Evolutionary conservation across 768 basidiomycete genomes (phyloP).

Genomic region (Lentinula raphanica): DNA sequence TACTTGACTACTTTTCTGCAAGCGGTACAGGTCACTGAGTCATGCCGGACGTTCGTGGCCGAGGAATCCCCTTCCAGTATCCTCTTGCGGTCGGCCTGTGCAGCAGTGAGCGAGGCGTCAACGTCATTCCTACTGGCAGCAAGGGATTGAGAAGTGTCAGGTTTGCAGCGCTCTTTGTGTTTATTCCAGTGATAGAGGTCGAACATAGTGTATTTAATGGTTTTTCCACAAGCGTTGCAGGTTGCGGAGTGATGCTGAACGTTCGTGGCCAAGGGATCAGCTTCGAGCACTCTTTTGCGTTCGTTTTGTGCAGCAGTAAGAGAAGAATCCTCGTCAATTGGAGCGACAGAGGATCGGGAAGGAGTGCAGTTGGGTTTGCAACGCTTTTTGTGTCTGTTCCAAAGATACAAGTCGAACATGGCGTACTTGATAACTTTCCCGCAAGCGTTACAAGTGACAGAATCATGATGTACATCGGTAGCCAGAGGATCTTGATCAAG

Average conservation of each 20-base stretch:
- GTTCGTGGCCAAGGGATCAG: background rate
- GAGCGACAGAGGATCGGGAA: background rate
- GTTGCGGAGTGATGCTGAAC: background rate
- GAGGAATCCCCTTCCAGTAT: background rate
- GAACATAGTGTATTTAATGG: background rate
- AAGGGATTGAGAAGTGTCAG: too few species aligned
- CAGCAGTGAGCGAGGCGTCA: background rate
- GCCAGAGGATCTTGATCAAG: background rate
- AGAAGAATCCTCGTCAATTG: background rate
- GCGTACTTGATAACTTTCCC: background rate
- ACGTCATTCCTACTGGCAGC: background rate
- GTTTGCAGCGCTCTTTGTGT: slow-evolving; percentile 1
- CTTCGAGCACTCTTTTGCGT: background rate
- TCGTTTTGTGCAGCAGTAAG: background rate
- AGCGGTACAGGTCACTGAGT: background rate
- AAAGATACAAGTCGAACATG: background rate
- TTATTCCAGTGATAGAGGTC: background rate
- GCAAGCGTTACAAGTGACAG: background rate
- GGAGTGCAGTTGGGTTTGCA: background rate
- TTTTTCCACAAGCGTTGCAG: background rate
- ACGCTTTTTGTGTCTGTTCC: background rate
- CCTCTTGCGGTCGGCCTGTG: background rate
- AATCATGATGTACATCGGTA: background rate
- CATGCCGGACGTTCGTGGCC: background rate
- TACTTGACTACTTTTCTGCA: background rate